Base-by-base conservation (phyloP, 1,284 basidiomycete genomes). In the Bjerkandera adusta region DNA sequence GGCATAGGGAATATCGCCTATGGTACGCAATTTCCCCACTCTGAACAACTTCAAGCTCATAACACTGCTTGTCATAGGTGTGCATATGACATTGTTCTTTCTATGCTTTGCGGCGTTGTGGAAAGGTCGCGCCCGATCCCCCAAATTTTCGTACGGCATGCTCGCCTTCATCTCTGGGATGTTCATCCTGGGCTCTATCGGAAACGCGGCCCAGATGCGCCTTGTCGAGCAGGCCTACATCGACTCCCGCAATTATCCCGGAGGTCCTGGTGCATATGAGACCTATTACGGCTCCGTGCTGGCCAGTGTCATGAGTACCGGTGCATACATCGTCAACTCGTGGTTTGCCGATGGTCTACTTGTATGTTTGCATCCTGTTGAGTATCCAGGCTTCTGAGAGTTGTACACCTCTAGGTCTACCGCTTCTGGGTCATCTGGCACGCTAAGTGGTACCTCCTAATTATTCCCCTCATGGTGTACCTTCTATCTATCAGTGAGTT, bases 241-340 rank as follows among this genome's bases (percentile, higher is more conserved):
- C 30, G 58, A 62, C 43, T 42, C 57, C 44, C 52, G 61, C 5
- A 53, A 60, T 27, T 59, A 50, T 39, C 60, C 60, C 43, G 61
- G 61, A 6, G 61, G 61, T 15, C 61, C 59, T 4, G 55, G 53
- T 32, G 51, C 44, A 0, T 63, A 50, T 35, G 49, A 47, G 8
- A 12, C 43, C 5, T 42, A 38, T 4, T 12, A 43, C 5, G 29
- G 30, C 15, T 30, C 30, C 11, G 18, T 38, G 4, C 25, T 20
- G 5, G 8, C 39, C 26, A 51, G 37, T 24, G 24, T 47, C 25
- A 13, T 47, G 2, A 24, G 49, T 12, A 34, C 32, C 15, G 40
- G 15, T 8, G 45, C 39, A 5, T 51, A 32, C 25, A 11, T 25
- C 12, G 30, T 51, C 26, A 37, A 34, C 7, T 13, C 22, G 2